Evolutionary conservation across 768 basidiomycete genomes (phyloP).

Genomic region (Pleurotus platypus): DNA sequence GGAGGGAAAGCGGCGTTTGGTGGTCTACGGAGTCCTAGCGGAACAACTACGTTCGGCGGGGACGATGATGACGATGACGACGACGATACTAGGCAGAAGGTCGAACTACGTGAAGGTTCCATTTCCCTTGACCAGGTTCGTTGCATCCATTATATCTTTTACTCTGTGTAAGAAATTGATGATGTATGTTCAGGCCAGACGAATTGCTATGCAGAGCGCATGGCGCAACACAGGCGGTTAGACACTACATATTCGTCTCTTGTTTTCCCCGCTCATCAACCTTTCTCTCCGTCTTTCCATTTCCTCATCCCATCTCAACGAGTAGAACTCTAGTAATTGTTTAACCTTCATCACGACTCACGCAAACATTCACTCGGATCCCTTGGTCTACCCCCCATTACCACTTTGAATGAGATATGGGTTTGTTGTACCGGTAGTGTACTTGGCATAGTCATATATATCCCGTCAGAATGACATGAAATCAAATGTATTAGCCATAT

Average conservation of each 20-base stretch:
- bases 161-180: slow-evolving; percentile 6
- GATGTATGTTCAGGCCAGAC: slow-evolving; percentile 53
- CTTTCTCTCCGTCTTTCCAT: neutral
- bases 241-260: neutral
- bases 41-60: slow-evolving; percentile 36
- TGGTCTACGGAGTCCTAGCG: slow-evolving; percentile 51
- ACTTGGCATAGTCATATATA: neutral
- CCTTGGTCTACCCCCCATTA: neutral
- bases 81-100: slow-evolving; percentile 59
- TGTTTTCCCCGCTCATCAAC: neutral
- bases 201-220: slow-evolving; percentile 87
- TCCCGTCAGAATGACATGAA: too few relatives aligned
- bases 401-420: neutral
- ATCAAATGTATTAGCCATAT: too few relatives aligned
- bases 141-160: slow-evolving; percentile 1
- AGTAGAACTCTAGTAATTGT: neutral
- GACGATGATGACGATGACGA: slow-evolving; percentile 79
- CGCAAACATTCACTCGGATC: neutral
- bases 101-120: slow-evolving; percentile 76
- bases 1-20: slow-evolving; percentile 85
- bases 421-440: neutral
- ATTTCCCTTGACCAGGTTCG: slow-evolving; percentile 92
- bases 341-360: neutral
- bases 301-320: neutral
- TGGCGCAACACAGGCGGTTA: slow-evolving; percentile 71